Percentiles rank a stretch among this genome's conserved stretches.
Conservation (phyloP, 2,329 filamentous ascomycete species). For the Nemania sp. region DNA sequence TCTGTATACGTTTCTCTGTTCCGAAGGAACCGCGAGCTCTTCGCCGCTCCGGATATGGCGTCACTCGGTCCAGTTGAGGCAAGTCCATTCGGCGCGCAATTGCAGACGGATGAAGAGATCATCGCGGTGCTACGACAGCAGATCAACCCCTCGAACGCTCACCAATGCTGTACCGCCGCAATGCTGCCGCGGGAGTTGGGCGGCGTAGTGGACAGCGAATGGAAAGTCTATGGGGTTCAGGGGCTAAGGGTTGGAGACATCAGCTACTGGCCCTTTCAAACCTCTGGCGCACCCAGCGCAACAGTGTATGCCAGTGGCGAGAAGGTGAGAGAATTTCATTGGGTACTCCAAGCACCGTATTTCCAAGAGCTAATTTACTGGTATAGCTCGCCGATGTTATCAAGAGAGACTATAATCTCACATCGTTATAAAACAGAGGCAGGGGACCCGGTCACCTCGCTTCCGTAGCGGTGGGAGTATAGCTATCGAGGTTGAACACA, state of each 20-base stretch:
- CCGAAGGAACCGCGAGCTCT: constrained; percentile 51
- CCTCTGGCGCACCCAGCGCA: constrained; percentile 21
- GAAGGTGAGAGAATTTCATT: constrained; percentile 29
- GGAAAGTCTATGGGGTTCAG: constrained; percentile 38
- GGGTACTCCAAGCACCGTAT: neutral
- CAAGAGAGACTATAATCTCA: constrained; percentile 25
- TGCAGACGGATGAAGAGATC: constrained; percentile 22
- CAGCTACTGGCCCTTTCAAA: constrained; percentile 33
- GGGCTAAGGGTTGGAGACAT: constrained; percentile 36
- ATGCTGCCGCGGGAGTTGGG: constrained; percentile 59
- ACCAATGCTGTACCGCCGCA: constrained; percentile 48
- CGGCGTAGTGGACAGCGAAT: constrained; percentile 48
- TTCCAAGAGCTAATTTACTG: constrained; percentile 9
- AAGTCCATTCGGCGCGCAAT: constrained; percentile 29
- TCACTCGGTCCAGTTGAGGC: constrained; percentile 31
- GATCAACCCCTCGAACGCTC: constrained; percentile 41
- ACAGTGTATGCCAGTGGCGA: constrained; percentile 35
- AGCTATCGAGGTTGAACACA: too few relatives aligned
- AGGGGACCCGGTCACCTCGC: neutral
- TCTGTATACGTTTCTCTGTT: constrained; percentile 52
- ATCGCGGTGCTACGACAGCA: constrained; percentile 14
- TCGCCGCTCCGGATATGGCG: constrained; percentile 30
- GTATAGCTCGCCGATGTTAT: constrained; percentile 26
- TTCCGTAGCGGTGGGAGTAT: neutral
- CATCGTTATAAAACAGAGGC: constrained; percentile 12